phyloP scores from a whole-genome alignment of 306 rosid genomes.

The Cyclanthera cordifolia region DNA sequence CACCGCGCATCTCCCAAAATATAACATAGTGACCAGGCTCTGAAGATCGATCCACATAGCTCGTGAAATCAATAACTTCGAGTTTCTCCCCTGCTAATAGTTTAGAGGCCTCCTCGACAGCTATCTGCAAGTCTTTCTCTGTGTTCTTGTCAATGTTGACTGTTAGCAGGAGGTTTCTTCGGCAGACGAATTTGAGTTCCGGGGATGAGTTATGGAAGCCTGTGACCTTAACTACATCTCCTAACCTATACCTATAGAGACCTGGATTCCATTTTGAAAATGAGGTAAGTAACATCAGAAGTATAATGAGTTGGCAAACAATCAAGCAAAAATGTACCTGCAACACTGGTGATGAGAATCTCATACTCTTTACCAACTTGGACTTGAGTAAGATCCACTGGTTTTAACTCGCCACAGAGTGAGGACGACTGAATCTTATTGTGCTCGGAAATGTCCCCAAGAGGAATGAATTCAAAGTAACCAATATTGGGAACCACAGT shows the following conservation, averaged over 20 bases:
- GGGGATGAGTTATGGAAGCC: slow-evolving; percentile 82
- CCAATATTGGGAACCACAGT: slow-evolving; percentile 76
- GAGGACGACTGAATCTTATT: slow-evolving; percentile 9
- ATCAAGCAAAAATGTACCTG: slow-evolving; percentile 38
- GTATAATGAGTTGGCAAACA: not conserved
- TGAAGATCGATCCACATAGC: slow-evolving; percentile 43
- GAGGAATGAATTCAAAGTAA: slow-evolving; percentile 73
- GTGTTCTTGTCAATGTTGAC: slow-evolving; percentile 84
- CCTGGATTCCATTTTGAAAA: slow-evolving; percentile 32
- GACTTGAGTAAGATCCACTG: slow-evolving; percentile 60
- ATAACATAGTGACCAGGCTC: slow-evolving; percentile 85
- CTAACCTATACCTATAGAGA: slow-evolving; percentile 59
- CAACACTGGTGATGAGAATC: slow-evolving; percentile 49
- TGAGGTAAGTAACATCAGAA: not conserved
- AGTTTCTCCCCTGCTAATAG: slow-evolving; percentile 44
- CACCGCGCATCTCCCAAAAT: slow-evolving; percentile 67
- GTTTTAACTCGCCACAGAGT: slow-evolving; percentile 24
- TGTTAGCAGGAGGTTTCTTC: slow-evolving; percentile 55
- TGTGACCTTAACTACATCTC: slow-evolving; percentile 63
- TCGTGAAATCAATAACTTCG: slow-evolving; percentile 70
- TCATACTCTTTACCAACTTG: slow-evolving; percentile 68
- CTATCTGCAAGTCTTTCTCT: slow-evolving; percentile 52
- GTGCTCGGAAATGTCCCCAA: slow-evolving; percentile 18
- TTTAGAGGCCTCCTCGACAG: slow-evolving; percentile 58
- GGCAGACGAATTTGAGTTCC: slow-evolving; percentile 46